Percentiles rank a stretch among this genome's conserved stretches.
These are phyloP conservation scores for Heterobasidion occidentale DNA, from an alignment of 1,284 basidiomycete species.

Conservation along the genomic window DNA sequence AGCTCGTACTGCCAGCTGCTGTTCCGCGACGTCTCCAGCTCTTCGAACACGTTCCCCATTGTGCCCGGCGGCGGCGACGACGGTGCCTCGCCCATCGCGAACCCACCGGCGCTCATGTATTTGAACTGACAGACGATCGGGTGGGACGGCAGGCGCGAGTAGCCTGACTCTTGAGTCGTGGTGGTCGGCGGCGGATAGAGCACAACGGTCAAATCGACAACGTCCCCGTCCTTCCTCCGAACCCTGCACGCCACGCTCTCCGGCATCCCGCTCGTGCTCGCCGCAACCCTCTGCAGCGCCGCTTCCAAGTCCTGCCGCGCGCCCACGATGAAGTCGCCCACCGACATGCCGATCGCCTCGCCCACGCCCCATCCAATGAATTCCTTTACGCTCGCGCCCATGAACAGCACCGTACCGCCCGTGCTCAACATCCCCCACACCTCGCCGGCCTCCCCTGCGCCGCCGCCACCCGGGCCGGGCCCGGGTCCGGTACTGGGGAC, in stretches of 20 bases:
- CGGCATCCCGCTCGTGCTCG: slow-evolving; percentile 9
- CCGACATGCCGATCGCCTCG: slow-evolving; percentile 61
- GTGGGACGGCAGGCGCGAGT: slow-evolving; percentile 10
- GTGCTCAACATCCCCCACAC: slow-evolving; percentile 53
- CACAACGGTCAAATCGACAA: slow-evolving; percentile 25
- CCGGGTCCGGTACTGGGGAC: slow-evolving; percentile 24
- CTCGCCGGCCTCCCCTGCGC: slow-evolving; percentile 21
- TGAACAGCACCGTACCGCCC: slow-evolving; percentile 43
- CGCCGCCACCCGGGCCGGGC: slow-evolving; percentile 1
- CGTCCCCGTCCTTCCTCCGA: slow-evolving; percentile 25
- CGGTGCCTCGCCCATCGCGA: not conserved
- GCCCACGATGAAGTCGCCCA: slow-evolving; percentile 39
- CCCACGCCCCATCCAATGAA: slow-evolving; percentile 62
- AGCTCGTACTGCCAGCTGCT: slow-evolving; percentile 92
- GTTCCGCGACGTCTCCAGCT: slow-evolving; percentile 56
- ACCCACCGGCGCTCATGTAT: slow-evolving; percentile 11
- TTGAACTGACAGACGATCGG: slow-evolving; percentile 25
- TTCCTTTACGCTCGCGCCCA: slow-evolving; percentile 39
- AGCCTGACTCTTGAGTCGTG: not conserved
- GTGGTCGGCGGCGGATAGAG: slow-evolving; percentile 22
- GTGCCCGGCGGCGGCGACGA: slow-evolving; percentile 9
- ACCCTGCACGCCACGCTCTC: slow-evolving; percentile 24
- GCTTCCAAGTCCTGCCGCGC: slow-evolving; percentile 10
- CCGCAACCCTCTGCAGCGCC: slow-evolving; percentile 17
- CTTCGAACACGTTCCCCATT: slow-evolving; percentile 57